Evolutionary conservation across 495 filamentous ascomycete species (phyloP).

Genomic region (Neohortaea acidophila): DNA sequence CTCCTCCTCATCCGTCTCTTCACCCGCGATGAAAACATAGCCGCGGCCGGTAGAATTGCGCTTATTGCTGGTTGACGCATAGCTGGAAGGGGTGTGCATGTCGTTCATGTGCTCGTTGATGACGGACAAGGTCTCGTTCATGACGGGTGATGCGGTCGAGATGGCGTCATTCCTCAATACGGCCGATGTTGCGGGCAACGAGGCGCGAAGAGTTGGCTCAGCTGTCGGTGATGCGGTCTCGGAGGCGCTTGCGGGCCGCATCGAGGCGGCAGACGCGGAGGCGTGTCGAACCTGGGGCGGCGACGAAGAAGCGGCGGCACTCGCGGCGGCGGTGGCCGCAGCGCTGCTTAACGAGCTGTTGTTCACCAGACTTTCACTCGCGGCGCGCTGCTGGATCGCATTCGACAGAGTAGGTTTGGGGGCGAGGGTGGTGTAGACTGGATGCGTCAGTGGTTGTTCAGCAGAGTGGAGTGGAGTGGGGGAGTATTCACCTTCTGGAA

Average conservation of each 20-base stretch:
- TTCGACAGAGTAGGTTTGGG: conserved; percentile 22
- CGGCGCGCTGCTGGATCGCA: conserved; percentile 17
- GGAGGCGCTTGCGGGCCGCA: conserved; percentile 19
- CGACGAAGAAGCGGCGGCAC: too few species aligned
- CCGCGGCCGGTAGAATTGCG: conserved; percentile 60
- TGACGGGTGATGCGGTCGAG: conserved; percentile 47
- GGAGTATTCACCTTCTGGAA: conserved; percentile 90
- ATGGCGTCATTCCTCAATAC: conserved; percentile 24
- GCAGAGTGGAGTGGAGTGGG: too few species aligned
- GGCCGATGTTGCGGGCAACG: conserved; percentile 19
- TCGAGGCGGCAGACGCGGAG: conserved; percentile 24
- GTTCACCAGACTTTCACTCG: conserved; percentile 13
- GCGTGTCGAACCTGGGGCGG: conserved; percentile 5
- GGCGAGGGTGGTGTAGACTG: conserved; percentile 29
- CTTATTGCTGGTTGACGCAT: conserved; percentile 35
- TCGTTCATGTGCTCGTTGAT: conserved; percentile 98
- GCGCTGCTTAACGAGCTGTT: too few species aligned
- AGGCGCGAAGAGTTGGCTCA: conserved; percentile 5
- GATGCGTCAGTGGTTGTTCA: conserved; percentile 12
- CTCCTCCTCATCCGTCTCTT: conserved; percentile 37
- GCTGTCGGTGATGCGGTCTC: conserved; percentile 10
- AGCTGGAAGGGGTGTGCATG: conserved; percentile 60
- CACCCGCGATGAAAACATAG: conserved; percentile 76
- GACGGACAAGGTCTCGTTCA: conserved; percentile 92
- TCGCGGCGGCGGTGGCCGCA: too few species aligned